A percentile compares a stretch with the other conserved stretches of the same genome.
These are phyloP conservation scores for Aplosporella prunicola DNA, from an alignment of 2,329 filamentous ascomycete genomes.

Conservation along the genomic window DNA sequence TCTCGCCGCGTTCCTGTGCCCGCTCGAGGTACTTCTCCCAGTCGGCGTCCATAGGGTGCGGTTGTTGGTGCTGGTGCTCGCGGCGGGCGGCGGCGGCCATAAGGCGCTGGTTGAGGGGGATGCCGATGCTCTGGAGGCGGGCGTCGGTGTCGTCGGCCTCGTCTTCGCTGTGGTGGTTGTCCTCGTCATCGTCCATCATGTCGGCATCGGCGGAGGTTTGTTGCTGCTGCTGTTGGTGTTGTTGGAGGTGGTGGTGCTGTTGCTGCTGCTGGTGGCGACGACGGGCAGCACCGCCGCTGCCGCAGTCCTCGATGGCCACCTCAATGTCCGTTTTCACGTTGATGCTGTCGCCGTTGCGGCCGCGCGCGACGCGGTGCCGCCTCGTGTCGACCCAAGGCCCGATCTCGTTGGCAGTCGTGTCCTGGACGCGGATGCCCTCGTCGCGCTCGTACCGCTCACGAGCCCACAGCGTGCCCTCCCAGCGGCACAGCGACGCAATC, in stretches of 20 bases:
- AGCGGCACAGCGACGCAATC: constrained; percentile 64
- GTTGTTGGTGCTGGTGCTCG: constrained; percentile 49
- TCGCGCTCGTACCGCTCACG: constrained; percentile 71
- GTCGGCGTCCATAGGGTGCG: constrained; percentile 56
- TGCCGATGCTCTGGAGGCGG: constrained; percentile 49
- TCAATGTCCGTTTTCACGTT: constrained; percentile 35
- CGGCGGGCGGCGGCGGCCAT: constrained; percentile 54
- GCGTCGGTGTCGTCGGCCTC: constrained; percentile 25
- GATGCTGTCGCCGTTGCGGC: constrained; percentile 20
- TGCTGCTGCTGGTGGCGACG: constrained; percentile 6
- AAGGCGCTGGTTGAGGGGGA: constrained; percentile 52
- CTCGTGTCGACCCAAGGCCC: constrained; percentile 47
- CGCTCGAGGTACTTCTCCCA: constrained; percentile 68
- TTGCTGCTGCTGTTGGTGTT: constrained; percentile 5
- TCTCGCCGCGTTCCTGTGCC: constrained; percentile 17
- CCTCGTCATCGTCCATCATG: constrained; percentile 32
- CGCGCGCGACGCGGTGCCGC: constrained; percentile 12
- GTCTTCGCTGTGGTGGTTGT: constrained; percentile 32
- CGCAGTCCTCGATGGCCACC: constrained; percentile 28
- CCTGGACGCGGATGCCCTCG: constrained; percentile 58
- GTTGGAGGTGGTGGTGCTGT: constrained; percentile 14
- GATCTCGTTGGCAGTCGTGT: constrained; percentile 64
- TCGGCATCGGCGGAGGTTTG: constrained; percentile 18
- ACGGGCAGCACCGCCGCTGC: too few species aligned
- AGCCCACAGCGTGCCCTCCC: constrained; percentile 77